Base-by-base conservation (phyloP, 306 rosid genomes). In the Cucumis hystrix region DNA sequence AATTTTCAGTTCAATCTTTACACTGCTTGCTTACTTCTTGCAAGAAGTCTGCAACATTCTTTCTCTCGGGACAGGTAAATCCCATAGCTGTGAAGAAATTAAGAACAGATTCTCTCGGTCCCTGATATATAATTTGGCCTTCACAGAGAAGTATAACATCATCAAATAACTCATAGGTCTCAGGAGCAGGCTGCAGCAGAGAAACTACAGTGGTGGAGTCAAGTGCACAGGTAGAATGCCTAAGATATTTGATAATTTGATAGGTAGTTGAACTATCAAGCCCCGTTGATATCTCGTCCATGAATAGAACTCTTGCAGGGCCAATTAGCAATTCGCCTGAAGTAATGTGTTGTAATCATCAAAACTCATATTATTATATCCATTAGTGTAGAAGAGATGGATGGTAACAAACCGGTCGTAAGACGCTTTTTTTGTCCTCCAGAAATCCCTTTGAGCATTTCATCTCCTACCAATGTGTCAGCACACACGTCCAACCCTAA, bases 341-440 rank as follows among this genome's bases (percentile, higher is more conserved):
- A 73, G 80, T 73, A 79, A 77, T 63, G 85, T 72, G 66, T 59
- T 65, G 76, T 41, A 51, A n/a, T 56, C 71, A 77, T 86, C 59
- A 90, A 81, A 79, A 74, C 63, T 21, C 56, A 51, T 68, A 51
- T 68, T 79, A 83, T 82, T 28, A 75, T 41, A 51, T 65, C 57
- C 69, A 77, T 67, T 76, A 16, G 33, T 68, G 79, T 74, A 60
- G 30, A 62, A 67, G 51, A 85, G n/a, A 47, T 84, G 64, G 65
- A 52, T 83, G 64, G 69, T 57, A 56, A 70, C 40, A 77, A 74
- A 92, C 99, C 99, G 85, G 99, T 91, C n/a, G 99, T 89, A 43
- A 96, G 99, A 81, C 99, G 92, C 85, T 96, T 96, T 88, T 96
- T 96, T 85, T 96, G 99, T 6, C 99, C 99, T 52, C 99, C 99